These are phyloP conservation scores for Parsonsia alboflavescens DNA, from an alignment of 257 asterid genomes.

Conservation along the genomic window DNA sequence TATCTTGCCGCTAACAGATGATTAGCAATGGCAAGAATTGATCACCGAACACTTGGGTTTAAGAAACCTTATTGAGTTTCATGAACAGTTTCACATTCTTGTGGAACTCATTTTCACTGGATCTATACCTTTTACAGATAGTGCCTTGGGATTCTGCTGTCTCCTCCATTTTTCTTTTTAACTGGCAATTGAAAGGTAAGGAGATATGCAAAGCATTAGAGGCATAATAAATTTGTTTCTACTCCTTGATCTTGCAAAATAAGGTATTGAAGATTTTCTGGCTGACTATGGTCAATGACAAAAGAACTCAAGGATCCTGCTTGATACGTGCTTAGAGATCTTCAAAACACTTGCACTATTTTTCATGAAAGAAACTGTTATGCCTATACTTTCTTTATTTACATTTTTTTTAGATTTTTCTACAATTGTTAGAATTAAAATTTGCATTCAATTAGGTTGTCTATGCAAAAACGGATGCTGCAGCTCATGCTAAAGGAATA, in stretches of 20 bases:
- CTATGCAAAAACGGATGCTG: conserved; percentile 85
- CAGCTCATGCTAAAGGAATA: conserved; percentile 84
- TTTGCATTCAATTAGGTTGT: conserved; percentile 64
- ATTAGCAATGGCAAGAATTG: background rate
- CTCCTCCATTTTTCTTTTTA: background rate
- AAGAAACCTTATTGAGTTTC: background rate
- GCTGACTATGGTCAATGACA: background rate
- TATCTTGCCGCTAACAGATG: background rate
- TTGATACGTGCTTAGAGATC: background rate
- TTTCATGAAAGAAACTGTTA: background rate
- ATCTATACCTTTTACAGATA: background rate
- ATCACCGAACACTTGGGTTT: background rate
- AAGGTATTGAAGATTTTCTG: background rate
- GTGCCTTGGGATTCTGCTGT: background rate
- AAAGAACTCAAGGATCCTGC: background rate
- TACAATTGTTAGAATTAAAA: background rate
- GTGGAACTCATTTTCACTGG: background rate
- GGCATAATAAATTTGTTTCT: background rate
- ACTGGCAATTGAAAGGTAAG: background rate
- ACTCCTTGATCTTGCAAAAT: background rate
- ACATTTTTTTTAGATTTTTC: background rate
- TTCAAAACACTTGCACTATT: background rate
- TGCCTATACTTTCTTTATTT: background rate
- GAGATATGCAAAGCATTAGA: background rate
- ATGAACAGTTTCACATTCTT: background rate